Evolutionary conservation across 192 early-diverging fungal genomes (phyloP).

Genomic region (Mortierella claussenii): DNA sequence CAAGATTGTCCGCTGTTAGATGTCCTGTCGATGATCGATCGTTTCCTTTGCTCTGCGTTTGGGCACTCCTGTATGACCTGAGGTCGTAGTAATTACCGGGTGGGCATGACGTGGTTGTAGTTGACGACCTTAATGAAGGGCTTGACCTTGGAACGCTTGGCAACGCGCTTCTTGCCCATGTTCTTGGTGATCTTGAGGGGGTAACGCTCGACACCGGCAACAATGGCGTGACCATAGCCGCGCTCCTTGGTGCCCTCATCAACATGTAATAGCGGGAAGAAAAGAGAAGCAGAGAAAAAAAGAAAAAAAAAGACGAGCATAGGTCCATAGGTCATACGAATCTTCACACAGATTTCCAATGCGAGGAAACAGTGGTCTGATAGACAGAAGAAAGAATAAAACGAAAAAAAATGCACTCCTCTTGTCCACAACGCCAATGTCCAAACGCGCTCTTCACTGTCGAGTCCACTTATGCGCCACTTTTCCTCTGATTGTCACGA

Average conservation of each 20-base stretch:
- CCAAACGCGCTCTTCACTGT: too few species aligned
- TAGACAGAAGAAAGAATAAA: too few species aligned
- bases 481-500: too few species aligned
- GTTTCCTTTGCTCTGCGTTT: too few species aligned
- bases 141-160: slow-evolving; percentile 98
- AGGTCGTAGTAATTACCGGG: slow-evolving; percentile 87
- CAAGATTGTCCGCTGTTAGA: too few species aligned
- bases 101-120: slow-evolving; percentile 99
- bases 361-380: slow-evolving; percentile 44
- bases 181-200: slow-evolving; percentile 96
- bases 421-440: too few species aligned
- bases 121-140: slow-evolving; percentile 99
- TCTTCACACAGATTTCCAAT: slow-evolving; percentile 46
- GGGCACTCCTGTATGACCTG: too few species aligned
- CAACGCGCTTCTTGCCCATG: slow-evolving; percentile 96
- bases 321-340: slow-evolving; percentile 54
- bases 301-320: slow-evolving; percentile 12
- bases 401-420: too few species aligned
- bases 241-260: slow-evolving; percentile 98
- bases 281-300: slow-evolving; percentile 1
- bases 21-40: too few species aligned
- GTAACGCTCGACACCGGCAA: slow-evolving; percentile 97
- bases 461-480: too few species aligned
- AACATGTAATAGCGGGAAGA: slow-evolving; percentile 60
- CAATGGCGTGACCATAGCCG: slow-evolving; percentile 97